These are phyloP conservation scores for Fusarium dlaminii DNA, from an alignment of 2,329 filamentous ascomycete genomes.

Conservation along the genomic window DNA sequence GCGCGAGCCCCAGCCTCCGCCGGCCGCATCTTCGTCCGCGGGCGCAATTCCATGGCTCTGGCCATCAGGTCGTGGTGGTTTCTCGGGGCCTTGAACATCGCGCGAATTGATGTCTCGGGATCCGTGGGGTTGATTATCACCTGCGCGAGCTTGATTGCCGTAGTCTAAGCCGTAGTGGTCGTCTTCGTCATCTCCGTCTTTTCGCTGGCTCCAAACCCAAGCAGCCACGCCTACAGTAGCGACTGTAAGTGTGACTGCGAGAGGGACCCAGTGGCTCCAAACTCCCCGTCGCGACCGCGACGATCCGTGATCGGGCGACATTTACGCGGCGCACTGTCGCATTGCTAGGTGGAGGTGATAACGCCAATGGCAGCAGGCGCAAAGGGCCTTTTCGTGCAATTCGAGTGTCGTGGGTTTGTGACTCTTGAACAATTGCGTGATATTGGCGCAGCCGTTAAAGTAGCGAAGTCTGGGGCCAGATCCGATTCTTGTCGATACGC, in stretches of 20 bases:
- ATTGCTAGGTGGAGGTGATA: slow-evolving; percentile 44
- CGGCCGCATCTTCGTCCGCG: slow-evolving; percentile 44
- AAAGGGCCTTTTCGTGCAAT: slow-evolving; percentile 21
- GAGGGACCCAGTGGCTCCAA: slow-evolving; percentile 88
- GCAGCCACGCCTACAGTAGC: slow-evolving; percentile 87
- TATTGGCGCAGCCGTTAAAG: slow-evolving; percentile 15
- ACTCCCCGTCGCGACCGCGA: slow-evolving; percentile 70
- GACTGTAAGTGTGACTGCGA: slow-evolving; percentile 85
- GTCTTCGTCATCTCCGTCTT: slow-evolving; percentile 73
- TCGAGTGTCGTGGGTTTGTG: not conserved
- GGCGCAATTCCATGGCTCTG: slow-evolving; percentile 54
- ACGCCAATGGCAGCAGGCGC: slow-evolving; percentile 35
- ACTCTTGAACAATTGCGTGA: slow-evolving; percentile 14
- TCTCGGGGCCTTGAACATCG: slow-evolving; percentile 47
- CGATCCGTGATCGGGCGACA: slow-evolving; percentile 69
- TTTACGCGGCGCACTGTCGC: slow-evolving; percentile 53
- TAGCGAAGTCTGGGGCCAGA: slow-evolving; percentile 26
- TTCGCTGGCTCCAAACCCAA: slow-evolving; percentile 94
- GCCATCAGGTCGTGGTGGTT: slow-evolving; percentile 51
- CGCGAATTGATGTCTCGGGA: slow-evolving; percentile 43
- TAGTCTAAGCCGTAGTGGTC: slow-evolving; percentile 62
- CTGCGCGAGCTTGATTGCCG: slow-evolving; percentile 61
- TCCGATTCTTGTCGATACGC: slow-evolving; percentile 39
- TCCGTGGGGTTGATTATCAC: slow-evolving; percentile 62
- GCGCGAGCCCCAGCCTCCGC: slow-evolving; percentile 73